Conservation (phyloP, 257 asterid species). For the Solanum sejunctum region DNA sequence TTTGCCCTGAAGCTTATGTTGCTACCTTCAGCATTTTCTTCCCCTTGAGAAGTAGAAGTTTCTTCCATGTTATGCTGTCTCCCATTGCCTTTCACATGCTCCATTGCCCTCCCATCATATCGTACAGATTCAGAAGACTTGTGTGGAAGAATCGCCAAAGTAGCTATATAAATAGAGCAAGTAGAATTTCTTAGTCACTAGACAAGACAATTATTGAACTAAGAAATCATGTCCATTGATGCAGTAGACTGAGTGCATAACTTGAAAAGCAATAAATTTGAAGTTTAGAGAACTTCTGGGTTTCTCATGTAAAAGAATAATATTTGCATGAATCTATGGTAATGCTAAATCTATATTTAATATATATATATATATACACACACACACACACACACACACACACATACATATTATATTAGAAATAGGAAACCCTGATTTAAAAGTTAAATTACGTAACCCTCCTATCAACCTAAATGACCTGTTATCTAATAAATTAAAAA, state of each 20-base stretch:
- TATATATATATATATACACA: no score
- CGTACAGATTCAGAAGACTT: slow-evolving; percentile 46
- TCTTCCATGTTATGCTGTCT: slow-evolving; percentile 51
- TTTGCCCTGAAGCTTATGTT: slow-evolving; percentile 20
- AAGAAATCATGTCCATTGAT: neutral
- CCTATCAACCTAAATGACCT: neutral
- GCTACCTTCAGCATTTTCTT: slow-evolving; percentile 34
- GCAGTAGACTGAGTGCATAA: neutral
- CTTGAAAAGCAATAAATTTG: neutral
- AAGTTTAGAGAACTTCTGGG: neutral
- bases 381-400: no score
- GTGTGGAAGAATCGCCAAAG: slow-evolving; percentile 24
- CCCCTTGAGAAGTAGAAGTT: slow-evolving; percentile 42
- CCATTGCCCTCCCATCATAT: slow-evolving; percentile 43
- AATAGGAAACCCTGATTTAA: neutral
- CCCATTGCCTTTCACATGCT: slow-evolving; percentile 38
- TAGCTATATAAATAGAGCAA: slow-evolving; percentile 6
- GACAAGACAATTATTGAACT: neutral
- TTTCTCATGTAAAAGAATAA: neutral
- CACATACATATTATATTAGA: no score
- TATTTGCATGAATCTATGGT: neutral
- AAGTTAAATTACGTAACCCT: neutral
- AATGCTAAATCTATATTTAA: neutral
- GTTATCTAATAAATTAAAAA: neutral
- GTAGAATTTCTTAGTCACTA: slow-evolving; percentile 1